Evolutionary conservation across 257 asterid genomes (phyloP), one percentile per base, ranked within the genome.

Genomic region (Phtheirospermum japonicum): DNA sequence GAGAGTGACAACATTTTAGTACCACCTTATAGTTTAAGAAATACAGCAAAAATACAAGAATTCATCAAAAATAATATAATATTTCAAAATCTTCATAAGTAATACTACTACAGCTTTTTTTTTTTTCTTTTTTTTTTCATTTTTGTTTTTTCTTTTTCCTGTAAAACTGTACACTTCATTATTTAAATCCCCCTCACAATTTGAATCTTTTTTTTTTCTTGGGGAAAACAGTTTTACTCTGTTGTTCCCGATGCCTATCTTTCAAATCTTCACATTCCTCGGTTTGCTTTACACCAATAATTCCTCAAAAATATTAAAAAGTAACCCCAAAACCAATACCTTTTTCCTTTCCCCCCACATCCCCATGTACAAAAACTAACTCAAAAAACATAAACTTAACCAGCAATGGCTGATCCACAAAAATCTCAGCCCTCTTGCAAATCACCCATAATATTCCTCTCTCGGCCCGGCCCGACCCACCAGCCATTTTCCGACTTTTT

Each of bases 101-200:
- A n/a, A n/a, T n/a, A n/a, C n/a, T 19, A 62, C 61, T 70, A 62
- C 77, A 68, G 57, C 73, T 46, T 73, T 72, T 36, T 16, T 7
- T 76, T 75, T 83, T 71, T 72, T 31, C n/a, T 6, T 9, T n/a
- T n/a, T n/a, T n/a, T n/a, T n/a, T n/a, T n/a, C n/a, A n/a, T n/a
- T n/a, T n/a, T n/a, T n/a, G n/a, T n/a, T n/a, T n/a, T n/a, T n/a
- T n/a, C n/a, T n/a, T n/a, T n/a, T n/a, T 0, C 79, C 77, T 80
- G 74, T 78, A 68, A 70, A 70, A 26, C 84, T 87, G 89, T 90
- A 87, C 96, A 85, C n/a, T 77, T 68, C 75, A 66, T 81, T 81
- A 85, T 80, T 86, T 73, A 72, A 82, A 76, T 55, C 77, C 75
- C 66, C 50, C 60, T 58, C 73, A 69, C 55, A 43, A 37, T 66